Conservation (phyloP, 73 alveolate genomes). For the Tetrahymena malaccensis region DNA sequence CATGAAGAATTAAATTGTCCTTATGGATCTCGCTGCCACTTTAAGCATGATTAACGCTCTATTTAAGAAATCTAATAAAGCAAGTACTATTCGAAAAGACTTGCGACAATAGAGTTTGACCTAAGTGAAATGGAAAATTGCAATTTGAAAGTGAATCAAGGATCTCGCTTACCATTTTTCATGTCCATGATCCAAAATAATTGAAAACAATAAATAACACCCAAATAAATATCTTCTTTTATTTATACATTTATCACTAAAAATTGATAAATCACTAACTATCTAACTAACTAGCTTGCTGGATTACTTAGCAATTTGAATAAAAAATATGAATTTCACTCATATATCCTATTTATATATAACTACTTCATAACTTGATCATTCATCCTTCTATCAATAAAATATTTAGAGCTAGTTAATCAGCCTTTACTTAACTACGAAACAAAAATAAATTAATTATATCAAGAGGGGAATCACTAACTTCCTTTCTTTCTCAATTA, state of each 20-base stretch:
- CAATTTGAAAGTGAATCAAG: not conserved
- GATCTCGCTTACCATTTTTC: not conserved
- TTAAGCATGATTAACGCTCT: constrained; percentile 55
- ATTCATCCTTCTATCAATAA: not conserved
- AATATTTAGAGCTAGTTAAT: not conserved
- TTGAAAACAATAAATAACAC: not conserved
- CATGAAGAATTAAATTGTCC: constrained; percentile 72
- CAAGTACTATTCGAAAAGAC: not conserved
- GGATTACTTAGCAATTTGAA: not conserved
- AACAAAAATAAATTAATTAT: too few species aligned
- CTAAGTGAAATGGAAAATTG: not conserved
- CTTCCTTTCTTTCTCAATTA: not conserved
- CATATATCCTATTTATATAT: not conserved
- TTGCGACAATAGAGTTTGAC: not conserved
- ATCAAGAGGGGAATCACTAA: not conserved
- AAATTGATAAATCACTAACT: not conserved
- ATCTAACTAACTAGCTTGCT: not conserved
- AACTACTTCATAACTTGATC: not conserved
- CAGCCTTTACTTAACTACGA: not conserved
- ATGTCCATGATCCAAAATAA: not conserved
- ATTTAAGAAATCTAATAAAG: not conserved
- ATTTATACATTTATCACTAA: not conserved
- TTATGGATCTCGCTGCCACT: constrained; percentile 82
- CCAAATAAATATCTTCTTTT: not conserved
- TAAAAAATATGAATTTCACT: not conserved